Evolutionary conservation across 108 stramenopile species (phyloP).

Genomic region (Epipyxis sp.): DNA sequence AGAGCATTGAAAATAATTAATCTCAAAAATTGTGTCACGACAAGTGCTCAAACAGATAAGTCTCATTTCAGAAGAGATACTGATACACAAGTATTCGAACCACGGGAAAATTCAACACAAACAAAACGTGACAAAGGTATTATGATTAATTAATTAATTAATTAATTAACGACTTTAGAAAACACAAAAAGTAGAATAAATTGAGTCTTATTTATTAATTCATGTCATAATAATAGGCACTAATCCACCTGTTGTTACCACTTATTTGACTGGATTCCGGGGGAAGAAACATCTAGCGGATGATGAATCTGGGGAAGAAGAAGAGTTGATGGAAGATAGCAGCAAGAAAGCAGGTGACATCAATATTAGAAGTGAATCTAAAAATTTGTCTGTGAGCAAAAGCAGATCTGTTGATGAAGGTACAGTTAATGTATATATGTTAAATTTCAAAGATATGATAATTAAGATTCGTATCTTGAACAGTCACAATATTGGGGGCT

Average conservation of each 20-base stretch:
- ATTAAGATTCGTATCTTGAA: too few species aligned
- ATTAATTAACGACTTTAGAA: too few species aligned
- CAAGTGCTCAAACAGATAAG: slow-evolving; percentile 52
- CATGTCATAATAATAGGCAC: too few species aligned
- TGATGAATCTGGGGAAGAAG: background rate
- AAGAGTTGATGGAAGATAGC: background rate
- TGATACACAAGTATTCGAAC: slow-evolving; percentile 60
- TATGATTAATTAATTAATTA: too few species aligned
- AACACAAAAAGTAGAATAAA: too few species aligned
- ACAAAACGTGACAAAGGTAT: slow-evolving; percentile 51
- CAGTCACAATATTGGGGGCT: too few species aligned
- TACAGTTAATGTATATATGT: too few species aligned
- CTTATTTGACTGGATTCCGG: slow-evolving; percentile 15
- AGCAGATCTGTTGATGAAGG: too few species aligned
- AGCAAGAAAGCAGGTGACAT: background rate
- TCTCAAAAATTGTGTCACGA: slow-evolving; percentile 54
- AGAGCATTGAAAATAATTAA: slow-evolving; percentile 59
- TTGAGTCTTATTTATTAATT: too few species aligned
- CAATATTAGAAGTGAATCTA: too few species aligned
- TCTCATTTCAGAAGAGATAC: slow-evolving; percentile 62
- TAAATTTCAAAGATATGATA: too few species aligned
- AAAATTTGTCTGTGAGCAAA: too few species aligned
- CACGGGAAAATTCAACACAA: slow-evolving; percentile 46
- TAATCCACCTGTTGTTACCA: slow-evolving; percentile 18
- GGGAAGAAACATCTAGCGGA: background rate